Percentiles rank a stretch among this genome's conserved stretches.
Conservation (phyloP, 2,329 filamentous ascomycete species). For the Monilinia laxa region DNA sequence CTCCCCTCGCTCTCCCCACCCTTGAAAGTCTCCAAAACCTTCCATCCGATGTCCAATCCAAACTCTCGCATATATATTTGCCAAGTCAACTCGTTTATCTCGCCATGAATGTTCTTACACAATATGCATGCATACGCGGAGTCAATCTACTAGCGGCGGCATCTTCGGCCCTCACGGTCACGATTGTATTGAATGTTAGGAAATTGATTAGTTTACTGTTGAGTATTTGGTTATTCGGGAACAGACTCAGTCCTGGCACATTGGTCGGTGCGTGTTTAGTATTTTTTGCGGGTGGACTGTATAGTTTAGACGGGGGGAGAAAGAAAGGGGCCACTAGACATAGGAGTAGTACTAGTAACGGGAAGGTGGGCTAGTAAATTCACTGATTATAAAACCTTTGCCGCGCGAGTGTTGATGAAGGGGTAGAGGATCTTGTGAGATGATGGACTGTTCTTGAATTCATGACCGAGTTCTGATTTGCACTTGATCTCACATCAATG, state of each 20-base stretch:
- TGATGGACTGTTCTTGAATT: not conserved
- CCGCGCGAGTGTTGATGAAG: no score
- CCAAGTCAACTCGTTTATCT: slow-evolving; percentile 73
- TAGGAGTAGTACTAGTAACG: slow-evolving; percentile 17
- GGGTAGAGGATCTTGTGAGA: not conserved
- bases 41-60: slow-evolving; percentile 44
- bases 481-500: not conserved
- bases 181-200: slow-evolving; percentile 91
- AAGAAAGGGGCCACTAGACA: slow-evolving; percentile 14
- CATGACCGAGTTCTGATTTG: not conserved
- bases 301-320: slow-evolving; percentile 65
- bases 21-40: slow-evolving; percentile 38
- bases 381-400: slow-evolving; percentile 11
- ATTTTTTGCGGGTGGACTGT: slow-evolving; percentile 86
- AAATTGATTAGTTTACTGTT: slow-evolving; percentile 89
- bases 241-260: slow-evolving; percentile 73
- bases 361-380: slow-evolving; percentile 21
- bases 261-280: slow-evolving; percentile 79
- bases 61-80: slow-evolving; percentile 43
- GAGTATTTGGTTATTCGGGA: slow-evolving; percentile 94
- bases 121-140: slow-evolving; percentile 91
- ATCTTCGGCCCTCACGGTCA: slow-evolving; percentile 89
- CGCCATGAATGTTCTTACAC: slow-evolving; percentile 77
- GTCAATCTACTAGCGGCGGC: slow-evolving; percentile 91
- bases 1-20: slow-evolving; percentile 52